phyloP scores from a whole-genome alignment of 83 land plant genomes.

The Thuja plicata region DNA sequence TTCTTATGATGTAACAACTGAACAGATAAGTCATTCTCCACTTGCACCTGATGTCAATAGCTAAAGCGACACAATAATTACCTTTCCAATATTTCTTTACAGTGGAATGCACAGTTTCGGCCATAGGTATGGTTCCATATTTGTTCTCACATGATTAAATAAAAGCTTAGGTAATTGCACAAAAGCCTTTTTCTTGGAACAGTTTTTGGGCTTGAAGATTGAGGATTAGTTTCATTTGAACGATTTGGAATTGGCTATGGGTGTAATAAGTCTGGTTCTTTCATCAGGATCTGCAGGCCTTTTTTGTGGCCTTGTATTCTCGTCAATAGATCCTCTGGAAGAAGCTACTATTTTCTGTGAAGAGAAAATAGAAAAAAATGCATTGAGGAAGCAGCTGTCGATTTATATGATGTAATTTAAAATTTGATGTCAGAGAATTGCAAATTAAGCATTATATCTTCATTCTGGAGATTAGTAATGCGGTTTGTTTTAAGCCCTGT shows the following conservation, averaged over 20 bases:
- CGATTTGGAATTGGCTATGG: neutral
- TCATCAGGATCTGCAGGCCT: neutral
- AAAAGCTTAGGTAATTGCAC: neutral
- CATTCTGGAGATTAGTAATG: neutral
- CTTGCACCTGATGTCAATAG: constrained; percentile 2
- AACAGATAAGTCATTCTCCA: neutral
- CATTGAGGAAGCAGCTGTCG: neutral
- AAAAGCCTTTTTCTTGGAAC: neutral
- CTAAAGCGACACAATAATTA: neutral
- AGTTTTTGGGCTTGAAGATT: neutral
- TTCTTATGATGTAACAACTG: constrained; percentile 3
- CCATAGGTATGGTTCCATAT: neutral
- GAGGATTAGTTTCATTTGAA: neutral
- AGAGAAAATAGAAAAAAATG: neutral
- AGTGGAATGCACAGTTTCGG: neutral
- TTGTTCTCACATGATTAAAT: neutral
- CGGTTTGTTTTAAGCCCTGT: neutral
- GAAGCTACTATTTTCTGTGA: neutral
- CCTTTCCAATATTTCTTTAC: constrained; percentile 5
- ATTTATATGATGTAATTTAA: neutral
- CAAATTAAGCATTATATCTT: neutral
- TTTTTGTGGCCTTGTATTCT: neutral
- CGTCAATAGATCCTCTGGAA: neutral
- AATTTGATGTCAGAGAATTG: neutral
- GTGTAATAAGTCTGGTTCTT: neutral